Evolutionary conservation across 2,329 filamentous ascomycete genomes (phyloP).

Genomic region (Fusarium sp.): DNA sequence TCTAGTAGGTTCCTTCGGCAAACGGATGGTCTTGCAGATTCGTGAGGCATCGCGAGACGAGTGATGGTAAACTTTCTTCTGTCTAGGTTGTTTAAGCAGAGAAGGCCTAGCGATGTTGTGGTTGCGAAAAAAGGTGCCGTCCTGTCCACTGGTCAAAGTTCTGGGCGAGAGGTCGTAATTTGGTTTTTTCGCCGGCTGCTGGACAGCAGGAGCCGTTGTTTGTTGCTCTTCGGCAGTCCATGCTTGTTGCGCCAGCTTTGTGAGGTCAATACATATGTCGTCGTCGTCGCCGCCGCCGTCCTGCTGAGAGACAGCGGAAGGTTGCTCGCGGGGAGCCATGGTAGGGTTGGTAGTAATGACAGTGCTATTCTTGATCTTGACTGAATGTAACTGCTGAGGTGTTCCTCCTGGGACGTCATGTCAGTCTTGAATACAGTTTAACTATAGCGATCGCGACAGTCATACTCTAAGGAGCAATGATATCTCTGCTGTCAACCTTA

Average conservation of each 20-base stretch:
- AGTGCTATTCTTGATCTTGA: not conserved
- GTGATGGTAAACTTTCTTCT: not conserved
- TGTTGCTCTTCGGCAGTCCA: not conserved
- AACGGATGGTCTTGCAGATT: constrained; percentile 13
- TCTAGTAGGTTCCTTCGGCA: not conserved
- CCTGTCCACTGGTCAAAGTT: not conserved
- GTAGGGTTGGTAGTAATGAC: not conserved
- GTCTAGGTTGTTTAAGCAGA: not conserved
- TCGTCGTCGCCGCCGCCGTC: not conserved
- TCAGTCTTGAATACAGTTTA: not conserved
- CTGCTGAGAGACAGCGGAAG: not conserved
- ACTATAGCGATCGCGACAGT: not conserved
- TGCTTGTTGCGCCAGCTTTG: not conserved
- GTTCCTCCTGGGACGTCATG: constrained; percentile 12
- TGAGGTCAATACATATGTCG: constrained; percentile 10
- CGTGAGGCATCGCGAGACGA: not conserved
- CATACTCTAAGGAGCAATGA: constrained; percentile 27
- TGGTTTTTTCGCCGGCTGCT: not conserved
- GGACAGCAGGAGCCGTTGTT: not conserved
- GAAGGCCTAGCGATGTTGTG: not conserved
- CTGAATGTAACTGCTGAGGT: not conserved
- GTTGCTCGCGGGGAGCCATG: not conserved
- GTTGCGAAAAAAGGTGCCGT: not conserved
- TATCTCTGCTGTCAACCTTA: not conserved
- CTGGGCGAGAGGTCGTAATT: constrained; percentile 9